Evolutionary conservation across 805 yeast species (phyloP), one percentile per base, ranked within the genome.

Genomic region (Candida jianshihensis): DNA sequence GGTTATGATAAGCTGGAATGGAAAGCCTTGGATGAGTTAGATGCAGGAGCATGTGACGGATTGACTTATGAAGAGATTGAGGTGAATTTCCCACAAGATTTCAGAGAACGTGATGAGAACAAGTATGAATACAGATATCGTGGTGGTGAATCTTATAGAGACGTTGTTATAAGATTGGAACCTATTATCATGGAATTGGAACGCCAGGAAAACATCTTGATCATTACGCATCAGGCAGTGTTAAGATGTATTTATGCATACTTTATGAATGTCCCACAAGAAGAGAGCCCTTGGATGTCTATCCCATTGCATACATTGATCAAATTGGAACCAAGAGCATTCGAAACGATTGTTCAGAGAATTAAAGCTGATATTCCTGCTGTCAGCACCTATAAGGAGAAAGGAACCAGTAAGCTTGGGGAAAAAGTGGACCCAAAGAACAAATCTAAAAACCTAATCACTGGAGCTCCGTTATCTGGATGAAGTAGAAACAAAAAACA

Each of bases 111-210:
- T 41, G 98, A 92, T 57, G 96, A 85, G 47, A 83, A 92, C 64
- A 92, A 92, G 64, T 92, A 84, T 57, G 96, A 87, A 56, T 92
- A 92, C 61, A 73, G 98, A 36, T 92, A 92, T 60, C 75, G 96
- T 30, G 97, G 97, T 10, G 99, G 99, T 31, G 99, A 92, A 61
- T 83, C 95, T 5, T 92, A 92, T 60, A 74, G 96, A 39, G 99
- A 92, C 52, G 95, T 92, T 28, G 96, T 90, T 31, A 82, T 89
- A 30, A 70, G 99, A 39, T 68, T 92, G 38, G 99, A 92, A 57
- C 99, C 99, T 5, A 88, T 92, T 47, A 92, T 92, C 43, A 92
- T 92, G 98, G 98, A 92, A 60, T 71, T 92, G 46, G 99, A 92
- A 63, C 79, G 97, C 41, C 97, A 90, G 61, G 97, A 92, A 51